These are phyloP conservation scores for Herpetospermum pedunculosum DNA, from an alignment of 306 rosid species.

Conservation along the genomic window DNA sequence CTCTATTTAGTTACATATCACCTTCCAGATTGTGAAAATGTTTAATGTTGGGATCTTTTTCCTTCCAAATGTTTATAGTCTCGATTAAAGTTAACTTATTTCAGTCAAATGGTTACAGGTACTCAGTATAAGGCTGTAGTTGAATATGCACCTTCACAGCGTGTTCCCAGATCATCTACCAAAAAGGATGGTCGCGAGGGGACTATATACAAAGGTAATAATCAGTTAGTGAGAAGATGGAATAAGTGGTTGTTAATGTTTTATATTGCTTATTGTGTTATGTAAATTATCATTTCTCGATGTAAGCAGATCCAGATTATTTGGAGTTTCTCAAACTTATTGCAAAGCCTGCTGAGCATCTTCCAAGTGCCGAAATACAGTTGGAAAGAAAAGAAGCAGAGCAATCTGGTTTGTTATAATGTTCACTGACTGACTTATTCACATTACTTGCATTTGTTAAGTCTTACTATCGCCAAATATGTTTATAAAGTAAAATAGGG, in stretches of 20 bases:
- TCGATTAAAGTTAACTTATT: slow-evolving; percentile 9
- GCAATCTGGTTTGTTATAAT: slow-evolving; percentile 68
- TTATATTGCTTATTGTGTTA: slow-evolving; percentile 1
- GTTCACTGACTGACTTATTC: neutral
- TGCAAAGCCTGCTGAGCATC: slow-evolving; percentile 79
- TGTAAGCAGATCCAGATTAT: slow-evolving; percentile 73
- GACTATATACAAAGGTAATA: slow-evolving; percentile 68
- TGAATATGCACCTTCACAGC: slow-evolving; percentile 95
- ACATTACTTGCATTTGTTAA: neutral
- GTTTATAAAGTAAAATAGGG: neutral
- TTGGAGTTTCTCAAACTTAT: slow-evolving; percentile 81
- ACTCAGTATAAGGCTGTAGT: slow-evolving; percentile 63
- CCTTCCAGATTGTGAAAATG: neutral
- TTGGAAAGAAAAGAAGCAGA: slow-evolving; percentile 97
- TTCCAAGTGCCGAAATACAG: slow-evolving; percentile 98
- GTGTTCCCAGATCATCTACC: slow-evolving; percentile 41
- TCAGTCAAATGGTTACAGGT: slow-evolving; percentile 31
- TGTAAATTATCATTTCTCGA: slow-evolving; percentile 10
- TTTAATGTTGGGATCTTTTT: neutral
- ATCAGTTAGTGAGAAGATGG: neutral
- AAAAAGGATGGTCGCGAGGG: slow-evolving; percentile 92
- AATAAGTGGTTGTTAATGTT: neutral
- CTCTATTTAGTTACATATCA: neutral
- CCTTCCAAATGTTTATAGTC: neutral
- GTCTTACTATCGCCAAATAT: neutral